Conservation (phyloP, 1,139 yeast species). For the Citeromyces siamensis region DNA sequence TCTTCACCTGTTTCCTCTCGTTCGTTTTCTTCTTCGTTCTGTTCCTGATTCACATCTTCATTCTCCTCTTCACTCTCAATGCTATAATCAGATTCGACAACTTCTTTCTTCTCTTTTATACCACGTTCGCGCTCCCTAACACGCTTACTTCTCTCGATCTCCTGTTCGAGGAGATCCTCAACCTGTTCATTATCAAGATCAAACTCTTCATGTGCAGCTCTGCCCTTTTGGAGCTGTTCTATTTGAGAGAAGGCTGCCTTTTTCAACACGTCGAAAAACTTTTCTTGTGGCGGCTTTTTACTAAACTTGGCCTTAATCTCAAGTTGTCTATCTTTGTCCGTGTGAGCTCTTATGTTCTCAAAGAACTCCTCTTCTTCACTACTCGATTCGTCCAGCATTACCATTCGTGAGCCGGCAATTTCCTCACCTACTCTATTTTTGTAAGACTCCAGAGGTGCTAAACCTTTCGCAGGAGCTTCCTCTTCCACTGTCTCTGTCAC, state of each 20-base stretch:
- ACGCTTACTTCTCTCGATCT: constrained; percentile 7
- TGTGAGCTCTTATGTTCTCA: constrained; percentile 6
- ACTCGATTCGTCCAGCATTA: background rate
- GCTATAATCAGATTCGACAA: constrained; percentile 4
- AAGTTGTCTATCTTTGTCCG: constrained; percentile 8
- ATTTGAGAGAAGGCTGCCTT: constrained; percentile 5
- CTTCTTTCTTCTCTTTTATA: constrained; percentile 4
- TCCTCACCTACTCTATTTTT: background rate
- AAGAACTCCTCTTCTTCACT: constrained; percentile 5
- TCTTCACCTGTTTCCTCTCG: constrained; percentile 8
- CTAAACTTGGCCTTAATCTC: constrained; percentile 9
- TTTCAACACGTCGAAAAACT: constrained; percentile 6
- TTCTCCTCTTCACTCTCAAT: constrained; percentile 5
- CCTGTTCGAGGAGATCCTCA: constrained; percentile 8
- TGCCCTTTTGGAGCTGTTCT: constrained; percentile 4
- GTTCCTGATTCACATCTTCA: constrained; percentile 8
- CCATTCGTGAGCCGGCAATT: background rate
- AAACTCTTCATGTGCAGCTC: constrained; percentile 5
- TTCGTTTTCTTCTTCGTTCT: constrained; percentile 5
- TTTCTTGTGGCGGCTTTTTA: constrained; percentile 2
- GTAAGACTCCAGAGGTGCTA: background rate
- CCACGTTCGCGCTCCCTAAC: background rate
- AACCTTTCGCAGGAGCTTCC: background rate
- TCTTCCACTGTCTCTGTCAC: background rate
- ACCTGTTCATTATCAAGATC: constrained; percentile 6